phyloP scores from a whole-genome alignment of 306 rosid genomes.

The Trichosanthes truncata region DNA sequence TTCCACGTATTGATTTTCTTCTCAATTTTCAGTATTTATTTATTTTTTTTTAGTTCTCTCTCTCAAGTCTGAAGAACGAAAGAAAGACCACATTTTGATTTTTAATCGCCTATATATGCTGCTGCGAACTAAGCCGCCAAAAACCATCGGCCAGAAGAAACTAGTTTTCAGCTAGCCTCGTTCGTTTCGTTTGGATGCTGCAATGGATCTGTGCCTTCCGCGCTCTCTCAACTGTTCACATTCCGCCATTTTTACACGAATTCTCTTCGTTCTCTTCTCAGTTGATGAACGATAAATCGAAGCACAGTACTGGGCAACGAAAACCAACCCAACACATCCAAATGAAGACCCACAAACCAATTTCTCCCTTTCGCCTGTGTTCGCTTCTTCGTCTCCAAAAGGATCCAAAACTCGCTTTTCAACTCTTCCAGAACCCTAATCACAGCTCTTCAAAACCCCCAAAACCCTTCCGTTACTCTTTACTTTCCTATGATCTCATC shows the following conservation, averaged over 20 bases:
- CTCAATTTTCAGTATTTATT: too few species aligned
- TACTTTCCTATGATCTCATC: slow-evolving; percentile 63
- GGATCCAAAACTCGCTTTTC: slow-evolving; percentile 48
- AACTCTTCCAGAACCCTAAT: slow-evolving; percentile 54
- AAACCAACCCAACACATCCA: not conserved
- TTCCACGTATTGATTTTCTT: too few species aligned
- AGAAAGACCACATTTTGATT: not conserved
- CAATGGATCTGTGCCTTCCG: not conserved
- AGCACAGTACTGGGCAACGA: not conserved
- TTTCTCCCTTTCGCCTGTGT: slow-evolving; percentile 65
- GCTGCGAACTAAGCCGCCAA: not conserved
- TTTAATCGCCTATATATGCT: not conserved
- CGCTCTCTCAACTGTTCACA: not conserved
- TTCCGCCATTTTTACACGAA: not conserved
- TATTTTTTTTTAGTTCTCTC: too few species aligned
- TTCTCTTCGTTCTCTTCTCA: not conserved
- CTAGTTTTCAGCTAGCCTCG: not conserved
- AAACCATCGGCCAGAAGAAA: not conserved
- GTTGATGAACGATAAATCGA: not conserved
- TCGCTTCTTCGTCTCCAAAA: slow-evolving; percentile 57
- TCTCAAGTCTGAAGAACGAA: too few species aligned
- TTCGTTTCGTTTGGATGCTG: not conserved
- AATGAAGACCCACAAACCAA: slow-evolving; percentile 33
- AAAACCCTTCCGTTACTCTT: slow-evolving; percentile 40
- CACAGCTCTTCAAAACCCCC: slow-evolving; percentile 12